phyloP scores from a whole-genome alignment of 1,284 basidiomycete species.

The Irpex sp. region DNA sequence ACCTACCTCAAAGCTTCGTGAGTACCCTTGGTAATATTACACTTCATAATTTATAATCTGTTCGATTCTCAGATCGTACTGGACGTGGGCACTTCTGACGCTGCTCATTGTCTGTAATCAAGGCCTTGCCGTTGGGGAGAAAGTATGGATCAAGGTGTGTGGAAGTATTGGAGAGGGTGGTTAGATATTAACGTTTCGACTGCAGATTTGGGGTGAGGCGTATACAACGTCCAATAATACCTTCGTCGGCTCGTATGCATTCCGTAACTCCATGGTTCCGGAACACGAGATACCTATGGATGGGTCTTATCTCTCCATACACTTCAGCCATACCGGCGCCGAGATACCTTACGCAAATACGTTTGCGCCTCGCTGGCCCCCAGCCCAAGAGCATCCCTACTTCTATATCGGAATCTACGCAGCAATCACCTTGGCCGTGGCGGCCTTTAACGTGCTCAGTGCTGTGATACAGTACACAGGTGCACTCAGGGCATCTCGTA shows the following conservation, averaged over 20 bases:
- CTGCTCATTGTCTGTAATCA: slow-evolving; percentile 50
- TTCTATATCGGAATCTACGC: slow-evolving; percentile 66
- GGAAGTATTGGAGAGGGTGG: not conserved
- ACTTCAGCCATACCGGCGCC: slow-evolving; percentile 28
- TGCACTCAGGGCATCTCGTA: slow-evolving; percentile 54
- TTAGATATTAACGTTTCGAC: not conserved
- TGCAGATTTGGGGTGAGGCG: slow-evolving; percentile 59
- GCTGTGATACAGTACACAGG: slow-evolving; percentile 57
- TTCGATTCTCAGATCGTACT: slow-evolving; percentile 48
- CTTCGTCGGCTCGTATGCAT: slow-evolving; percentile 20
- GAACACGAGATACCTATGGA: slow-evolving; percentile 35
- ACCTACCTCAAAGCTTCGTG: slow-evolving; percentile 73
- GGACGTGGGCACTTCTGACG: slow-evolving; percentile 53
- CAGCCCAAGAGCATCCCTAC: slow-evolving; percentile 51
- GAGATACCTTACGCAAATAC: slow-evolving; percentile 20
- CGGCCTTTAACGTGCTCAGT: slow-evolving; percentile 41
- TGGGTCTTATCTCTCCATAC: slow-evolving; percentile 32
- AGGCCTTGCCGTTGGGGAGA: slow-evolving; percentile 51
- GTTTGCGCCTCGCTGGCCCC: slow-evolving; percentile 37
- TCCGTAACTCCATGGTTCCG: slow-evolving; percentile 26
- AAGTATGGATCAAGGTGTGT: slow-evolving; percentile 69
- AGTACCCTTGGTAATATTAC: slow-evolving; percentile 1
- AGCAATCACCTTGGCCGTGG: slow-evolving; percentile 46
- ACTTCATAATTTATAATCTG: not conserved
- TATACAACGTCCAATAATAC: slow-evolving; percentile 32